phyloP scores from a whole-genome alignment of 2,329 filamentous ascomycete species.

The Sporothrix variecibatus region DNA sequence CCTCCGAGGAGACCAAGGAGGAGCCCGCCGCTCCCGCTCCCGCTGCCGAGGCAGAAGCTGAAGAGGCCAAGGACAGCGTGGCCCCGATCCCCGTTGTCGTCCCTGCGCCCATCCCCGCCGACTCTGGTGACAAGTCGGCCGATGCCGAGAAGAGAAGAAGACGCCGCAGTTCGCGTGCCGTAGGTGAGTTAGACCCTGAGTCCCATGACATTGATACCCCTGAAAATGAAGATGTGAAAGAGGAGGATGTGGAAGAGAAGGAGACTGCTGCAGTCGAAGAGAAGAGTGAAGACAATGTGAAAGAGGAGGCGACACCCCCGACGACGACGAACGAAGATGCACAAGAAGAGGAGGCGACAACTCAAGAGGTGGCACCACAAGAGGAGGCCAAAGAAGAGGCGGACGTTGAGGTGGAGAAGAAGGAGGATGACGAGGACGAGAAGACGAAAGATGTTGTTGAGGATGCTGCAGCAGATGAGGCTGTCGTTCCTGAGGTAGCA shows the following conservation, averaged over 20 bases:
- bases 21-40: background rate
- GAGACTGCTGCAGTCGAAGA: background rate
- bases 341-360: background rate
- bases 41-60: background rate
- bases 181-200: slow-evolving; percentile 16
- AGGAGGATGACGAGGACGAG: background rate
- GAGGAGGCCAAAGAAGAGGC: slow-evolving; percentile 2
- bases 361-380: background rate
- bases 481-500: no score
- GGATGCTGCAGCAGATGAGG: no score
- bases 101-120: background rate
- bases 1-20: background rate
- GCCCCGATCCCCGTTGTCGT: slow-evolving; percentile 14
- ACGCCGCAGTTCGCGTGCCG: slow-evolving; percentile 7
- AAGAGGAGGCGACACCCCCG: slow-evolving; percentile 6
- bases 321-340: background rate
- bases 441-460: background rate
- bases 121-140: background rate
- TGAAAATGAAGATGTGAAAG: background rate
- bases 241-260: background rate
- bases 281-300: background rate
- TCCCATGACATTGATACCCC: slow-evolving; percentile 14
- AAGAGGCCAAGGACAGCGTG: slow-evolving; percentile 9
- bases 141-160: slow-evolving; percentile 17
- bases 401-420: background rate